These are phyloP conservation scores for Eucalyptus pauciflora DNA, from an alignment of 345 rosid genomes.

Conservation along the genomic window DNA sequence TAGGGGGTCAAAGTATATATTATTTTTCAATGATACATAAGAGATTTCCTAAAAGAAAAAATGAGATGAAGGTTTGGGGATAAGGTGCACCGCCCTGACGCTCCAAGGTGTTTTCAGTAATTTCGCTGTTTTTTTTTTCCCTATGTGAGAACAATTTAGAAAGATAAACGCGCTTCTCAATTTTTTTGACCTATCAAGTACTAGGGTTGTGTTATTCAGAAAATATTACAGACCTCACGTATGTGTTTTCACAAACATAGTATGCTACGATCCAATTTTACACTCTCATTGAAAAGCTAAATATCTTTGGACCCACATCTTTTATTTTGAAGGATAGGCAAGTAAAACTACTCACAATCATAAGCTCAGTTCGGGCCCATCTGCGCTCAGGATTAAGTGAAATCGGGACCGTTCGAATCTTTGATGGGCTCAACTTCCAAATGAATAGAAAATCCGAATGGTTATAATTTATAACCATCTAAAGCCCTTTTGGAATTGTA, in stretches of 20 bases:
- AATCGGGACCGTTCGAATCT: background rate
- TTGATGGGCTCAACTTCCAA: background rate
- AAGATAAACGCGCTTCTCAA: background rate
- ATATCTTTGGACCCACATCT: background rate
- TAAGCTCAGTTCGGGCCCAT: background rate
- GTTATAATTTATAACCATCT: background rate
- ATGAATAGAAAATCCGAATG: background rate
- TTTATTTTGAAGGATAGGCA: background rate
- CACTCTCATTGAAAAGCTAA: background rate
- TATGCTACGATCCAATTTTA: background rate
- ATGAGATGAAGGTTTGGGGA: background rate
- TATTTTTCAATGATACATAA: background rate
- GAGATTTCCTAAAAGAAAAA: background rate
- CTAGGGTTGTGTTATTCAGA: background rate
- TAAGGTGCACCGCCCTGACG: background rate
- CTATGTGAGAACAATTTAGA: background rate
- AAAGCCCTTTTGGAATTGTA: background rate
- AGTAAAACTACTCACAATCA: background rate
- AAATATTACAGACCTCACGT: background rate
- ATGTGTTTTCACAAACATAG: background rate
- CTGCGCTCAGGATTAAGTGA: background rate
- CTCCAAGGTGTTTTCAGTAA: background rate
- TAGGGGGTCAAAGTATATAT: background rate
- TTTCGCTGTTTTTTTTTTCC: background rate
- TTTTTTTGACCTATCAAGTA: background rate